These are phyloP conservation scores for Diaporthe longicolla DNA, from an alignment of 2,329 filamentous ascomycete species.

Conservation along the genomic window DNA sequence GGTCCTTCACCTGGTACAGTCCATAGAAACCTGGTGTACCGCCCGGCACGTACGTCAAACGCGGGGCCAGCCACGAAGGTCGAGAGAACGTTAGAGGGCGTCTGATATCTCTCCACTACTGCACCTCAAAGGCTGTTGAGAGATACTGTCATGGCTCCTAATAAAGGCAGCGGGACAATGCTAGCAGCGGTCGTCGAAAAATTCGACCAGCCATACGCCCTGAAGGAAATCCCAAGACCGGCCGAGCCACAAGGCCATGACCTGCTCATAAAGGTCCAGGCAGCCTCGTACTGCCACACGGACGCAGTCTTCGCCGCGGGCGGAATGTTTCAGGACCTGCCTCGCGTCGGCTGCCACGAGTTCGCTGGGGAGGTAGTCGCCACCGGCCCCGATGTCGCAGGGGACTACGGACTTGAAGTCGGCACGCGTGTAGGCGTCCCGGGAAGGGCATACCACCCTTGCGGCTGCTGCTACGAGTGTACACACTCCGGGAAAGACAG, in stretches of 20 bases:
- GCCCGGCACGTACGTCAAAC: neutral
- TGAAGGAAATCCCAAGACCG: neutral
- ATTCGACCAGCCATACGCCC: neutral
- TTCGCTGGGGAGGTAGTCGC: neutral
- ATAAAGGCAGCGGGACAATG: neutral
- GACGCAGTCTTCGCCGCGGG: slow-evolving; percentile 12
- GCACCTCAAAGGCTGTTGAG: neutral
- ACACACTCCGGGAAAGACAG: neutral
- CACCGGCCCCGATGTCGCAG: neutral
- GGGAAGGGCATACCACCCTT: slow-evolving; percentile 11
- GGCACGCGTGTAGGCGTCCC: slow-evolving; percentile 1
- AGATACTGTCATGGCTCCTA: neutral
- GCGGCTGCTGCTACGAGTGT: slow-evolving; percentile 18
- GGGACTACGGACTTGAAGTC: neutral
- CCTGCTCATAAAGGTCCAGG: slow-evolving; percentile 9
- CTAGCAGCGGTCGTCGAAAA: neutral
- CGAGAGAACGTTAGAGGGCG: neutral
- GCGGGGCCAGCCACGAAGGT: neutral
- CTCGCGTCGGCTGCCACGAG: slow-evolving; percentile 15
- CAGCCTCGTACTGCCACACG: slow-evolving; percentile 13
- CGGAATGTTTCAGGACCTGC: slow-evolving; percentile 5
- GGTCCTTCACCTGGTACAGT: neutral
- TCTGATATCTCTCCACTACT: neutral
- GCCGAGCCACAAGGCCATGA: neutral
- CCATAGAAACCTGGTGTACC: too few species aligned